Base-by-base conservation (phyloP, 148 eudicot genomes). In the Camellia lanceoleosa region DNA sequence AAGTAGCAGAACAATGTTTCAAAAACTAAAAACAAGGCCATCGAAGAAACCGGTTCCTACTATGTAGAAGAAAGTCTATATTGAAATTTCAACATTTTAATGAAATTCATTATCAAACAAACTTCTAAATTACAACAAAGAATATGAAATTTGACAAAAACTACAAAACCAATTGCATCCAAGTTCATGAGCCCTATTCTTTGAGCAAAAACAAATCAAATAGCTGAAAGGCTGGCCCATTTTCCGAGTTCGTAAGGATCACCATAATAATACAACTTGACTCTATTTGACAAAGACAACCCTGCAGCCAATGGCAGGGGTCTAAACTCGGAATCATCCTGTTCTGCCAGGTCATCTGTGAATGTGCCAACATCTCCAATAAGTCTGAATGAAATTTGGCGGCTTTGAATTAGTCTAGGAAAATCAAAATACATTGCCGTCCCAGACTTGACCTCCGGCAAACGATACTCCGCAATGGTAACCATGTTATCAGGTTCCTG, bases 161-260 rank as follows among this genome's bases (percentile, higher is more conserved):
- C 15, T 71, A 54, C 80, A 41, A 66, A 77, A 61, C 16, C 63
- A 82, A 71, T 71, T 18, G 77, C 65, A 69, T 7, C 77, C 20
- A 19, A 19, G 14, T 60, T 41, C 42, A 69, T 11, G 16, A 38
- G 54, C 69, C 41, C 58, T 56, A 30, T 74, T 56, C 58, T 61
- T 60, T 19, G 5, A 16, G 86, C 78, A 79, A 74, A 79, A 78
- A 80, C 79, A 75, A 16, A 80, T 89, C 79, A 90, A 56, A 90
- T 72, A 23, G 91, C 90, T 8, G 90, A 88, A 81, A 88, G 91
- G 77, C 84, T 84, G 74, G 95, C 99, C 99, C 99, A 95, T 87
- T 93, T 95, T 13, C 98, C 98, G 3, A 90, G 91, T 79, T 95
- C 99, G 74, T 90, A 93, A 0, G 99, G 97, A 76, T 96, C 97